Evolutionary conservation across 805 yeast species (phyloP), one percentile per base, ranked within the genome.

Genomic region (Lachancea quebecensis): DNA sequence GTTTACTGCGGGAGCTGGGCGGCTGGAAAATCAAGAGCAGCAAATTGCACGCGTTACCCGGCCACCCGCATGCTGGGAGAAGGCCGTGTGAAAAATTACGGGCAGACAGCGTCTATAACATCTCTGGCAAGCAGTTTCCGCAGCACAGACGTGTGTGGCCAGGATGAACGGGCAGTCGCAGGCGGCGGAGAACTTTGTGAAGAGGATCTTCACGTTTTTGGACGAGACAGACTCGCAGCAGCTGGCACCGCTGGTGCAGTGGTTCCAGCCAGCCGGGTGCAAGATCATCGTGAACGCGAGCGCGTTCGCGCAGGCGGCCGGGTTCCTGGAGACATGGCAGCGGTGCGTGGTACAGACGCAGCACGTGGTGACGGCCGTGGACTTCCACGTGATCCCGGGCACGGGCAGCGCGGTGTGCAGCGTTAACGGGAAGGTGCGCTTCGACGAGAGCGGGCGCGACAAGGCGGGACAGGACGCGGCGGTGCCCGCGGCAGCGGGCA

Each of bases 381-480:
- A 84, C 58, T 73, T 78, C 39, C 93, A 84, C 56, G 65, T 77
- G 47, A 73, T 84, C 9, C 85, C 85, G 0, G 86, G 86, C 0
- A 71, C 84, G 0, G 79, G 78, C 1, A 68, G 75, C 0, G 60
- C 71, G 33, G 69, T 82, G 7, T 69, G 80, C 27, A 73, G 72
- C 45, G 64, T 78, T 12, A 69, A 70, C 42, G 68, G 78, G 12
- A 85, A 82, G 59, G 85, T 84, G 10, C 70, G 81, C 49, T 85
- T 84, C 54, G 93, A 85, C 61, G 93, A 85, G 56, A 74, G 82
- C 44, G 93, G 93, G 0, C 73, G 69, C 48, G 81, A 79, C 48
- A 75, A 80, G 57, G 55, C 76, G 25, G 89, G 89, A 2, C 84
- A 81, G 45, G 71, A 78, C 16, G 76, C 88, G 0, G 80, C 80